Evolutionary conservation across 1,284 basidiomycete species (phyloP), one percentile per base, ranked within the genome.

Genomic region (Porogramme epimiltina): DNA sequence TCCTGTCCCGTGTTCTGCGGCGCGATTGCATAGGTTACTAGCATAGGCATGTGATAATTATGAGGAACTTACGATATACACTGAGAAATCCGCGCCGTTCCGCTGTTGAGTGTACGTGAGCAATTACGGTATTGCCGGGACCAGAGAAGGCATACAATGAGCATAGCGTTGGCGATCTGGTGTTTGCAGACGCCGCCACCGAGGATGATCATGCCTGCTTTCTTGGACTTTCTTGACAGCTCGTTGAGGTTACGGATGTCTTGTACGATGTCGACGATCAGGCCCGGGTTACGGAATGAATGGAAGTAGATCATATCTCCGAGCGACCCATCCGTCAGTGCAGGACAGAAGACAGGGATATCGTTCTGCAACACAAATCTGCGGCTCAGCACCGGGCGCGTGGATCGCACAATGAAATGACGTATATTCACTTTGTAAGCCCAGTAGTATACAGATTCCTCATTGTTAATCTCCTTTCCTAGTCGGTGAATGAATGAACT

Each of bases 251-350:
- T 77, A 39, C 96, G 87, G 52, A 99, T 98, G 68, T 99, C 97
- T 60, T 85, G 83, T 11, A 98, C 96, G 56, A 99, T 95, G 67
- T 99, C 97, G 55, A 99, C 78, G 33, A 90, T 77, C 42, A 99
- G 80, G 19, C 93, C 94, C 0, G 94, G 93, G 54, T 87, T 87
- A 55, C 89, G 87, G 79, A 95, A 98, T 4, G 93, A 94, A 74
- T 99, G 97, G 70, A 99, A 99, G 73, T 98, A 99, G 49, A 99
- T 89, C 95, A 99, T 98, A 70, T 99, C 97, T 45, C 96, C 97
- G 46, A 99, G 78, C 0, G 95, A 98, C 15, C 97, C 97, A 66
- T 99, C 97, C 10, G 97, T 99, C 39, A 99, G 75, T 0, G 97
- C 97, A 15, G 97, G 97, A 67, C 97, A 99, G 74, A 98, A 99